Conservation (phyloP, 2,329 filamentous ascomycete species). For the Diaporthe eres region DNA sequence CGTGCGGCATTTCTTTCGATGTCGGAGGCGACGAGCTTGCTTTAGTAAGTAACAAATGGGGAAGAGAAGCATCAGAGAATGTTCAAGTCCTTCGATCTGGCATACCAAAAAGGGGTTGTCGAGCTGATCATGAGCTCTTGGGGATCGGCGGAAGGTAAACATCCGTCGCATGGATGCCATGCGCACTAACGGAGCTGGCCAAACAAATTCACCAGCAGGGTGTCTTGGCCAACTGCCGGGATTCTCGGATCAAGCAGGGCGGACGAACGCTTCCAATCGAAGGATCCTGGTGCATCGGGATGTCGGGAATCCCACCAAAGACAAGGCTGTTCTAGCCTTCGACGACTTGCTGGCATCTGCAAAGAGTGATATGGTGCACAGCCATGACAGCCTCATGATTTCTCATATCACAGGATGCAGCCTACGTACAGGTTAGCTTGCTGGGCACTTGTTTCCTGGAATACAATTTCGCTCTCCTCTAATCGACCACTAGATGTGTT, state of each 20-base stretch:
- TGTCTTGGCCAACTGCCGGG: neutral
- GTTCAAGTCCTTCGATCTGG: too few relatives aligned
- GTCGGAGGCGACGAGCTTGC: rapidly evolving
- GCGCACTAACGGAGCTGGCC: constrained; percentile 14
- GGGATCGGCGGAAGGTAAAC: neutral
- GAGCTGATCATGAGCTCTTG: neutral
- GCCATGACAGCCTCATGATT: neutral
- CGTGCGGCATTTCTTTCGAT: neutral
- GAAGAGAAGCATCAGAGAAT: neutral
- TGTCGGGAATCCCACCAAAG: neutral
- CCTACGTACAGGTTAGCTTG: neutral
- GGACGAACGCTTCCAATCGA: neutral
- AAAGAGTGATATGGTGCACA: neutral
- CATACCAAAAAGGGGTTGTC: neutral
- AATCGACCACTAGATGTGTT: too few relatives aligned
- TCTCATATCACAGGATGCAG: neutral
- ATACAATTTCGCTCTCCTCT: neutral
- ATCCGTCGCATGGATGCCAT: constrained; percentile 28
- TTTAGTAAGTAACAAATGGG: too few relatives aligned
- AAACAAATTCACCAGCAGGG: constrained; percentile 8
- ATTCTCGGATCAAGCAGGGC: constrained; percentile 9
- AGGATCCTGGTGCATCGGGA: neutral
- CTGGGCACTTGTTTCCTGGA: neutral
- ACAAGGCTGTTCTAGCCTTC: neutral
- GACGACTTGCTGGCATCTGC: neutral